Base-by-base conservation (phyloP, 805 yeast species). In the Pichia membranifaciens region DNA sequence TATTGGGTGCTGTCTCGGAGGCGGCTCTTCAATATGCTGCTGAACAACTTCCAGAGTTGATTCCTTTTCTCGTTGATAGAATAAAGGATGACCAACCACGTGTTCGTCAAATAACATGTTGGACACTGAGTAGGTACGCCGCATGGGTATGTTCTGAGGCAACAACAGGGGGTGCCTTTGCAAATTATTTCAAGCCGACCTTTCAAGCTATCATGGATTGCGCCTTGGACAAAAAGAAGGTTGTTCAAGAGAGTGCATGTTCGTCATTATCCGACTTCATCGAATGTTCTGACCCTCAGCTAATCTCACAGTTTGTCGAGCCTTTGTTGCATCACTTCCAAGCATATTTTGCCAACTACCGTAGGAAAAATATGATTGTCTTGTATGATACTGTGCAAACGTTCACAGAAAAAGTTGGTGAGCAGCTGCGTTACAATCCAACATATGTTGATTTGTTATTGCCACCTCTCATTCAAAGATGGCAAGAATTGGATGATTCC, bases 161-260 rank as follows among this genome's bases (percentile, higher is more conserved):
- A 1, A 72, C 70, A 47, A 72, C 69, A 38, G 78, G 80, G 38
- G 84, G 86, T 10, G 68, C 75, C 23, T 84, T 78, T 60, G 74
- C 88, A 8, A 75, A 70, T 52, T 84, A 84, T 58, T 83, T 86
- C 60, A 70, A 76, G 48, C 93, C 93, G 5, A 87, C 93, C 0
- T 74, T 93, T 50, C 81, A 84, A 56, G 78, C 93, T 2, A 75
- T 93, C 41, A 75, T 93, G 61, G 69, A 64, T 43, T 84, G 93
- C 65, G 80, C 87, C 21, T 69, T 88, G 55, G 98, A 93, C 63
- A 74, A 71, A 44, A 88, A 87, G 69, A 89, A 90, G 61, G 85
- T 84, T 48, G 99, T 91, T n/a, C 99, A 93, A 67, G 91, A 89
- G 58, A 84, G 96, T 48, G 96, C 96, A 1, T 87, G 96, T 56